phyloP scores from a whole-genome alignment of 192 early-diverging fungal species.

The Thamnidium elegans region DNA sequence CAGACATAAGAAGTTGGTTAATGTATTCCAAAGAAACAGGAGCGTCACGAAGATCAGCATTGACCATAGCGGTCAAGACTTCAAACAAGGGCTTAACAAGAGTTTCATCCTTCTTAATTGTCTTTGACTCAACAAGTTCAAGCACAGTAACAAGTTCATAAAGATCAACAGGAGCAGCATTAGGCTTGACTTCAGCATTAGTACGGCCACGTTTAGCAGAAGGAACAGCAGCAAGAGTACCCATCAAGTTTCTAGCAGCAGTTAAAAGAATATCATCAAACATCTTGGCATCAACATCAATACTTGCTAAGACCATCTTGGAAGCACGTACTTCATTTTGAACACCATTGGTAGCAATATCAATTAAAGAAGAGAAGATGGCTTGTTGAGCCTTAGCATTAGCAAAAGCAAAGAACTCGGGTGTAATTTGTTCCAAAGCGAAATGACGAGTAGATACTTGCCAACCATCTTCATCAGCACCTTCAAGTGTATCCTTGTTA shows the following conservation, averaged over 20 bases:
- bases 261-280: conserved; percentile 8
- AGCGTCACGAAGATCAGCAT: conserved; percentile 41
- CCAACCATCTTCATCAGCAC: conserved; percentile 44
- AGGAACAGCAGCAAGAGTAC: background rate
- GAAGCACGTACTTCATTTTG: conserved; percentile 47
- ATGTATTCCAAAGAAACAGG: conserved; percentile 77
- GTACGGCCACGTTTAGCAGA: conserved; percentile 20
- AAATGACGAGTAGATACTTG: conserved; percentile 43
- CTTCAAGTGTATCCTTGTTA: conserved; percentile 31
- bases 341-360: conserved; percentile 50
- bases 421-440: conserved; percentile 45
- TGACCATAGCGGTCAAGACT: conserved; percentile 62
- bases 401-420: conserved; percentile 39
- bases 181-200: background rate
- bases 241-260: conserved; percentile 10
- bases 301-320: conserved; percentile 44
- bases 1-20: conserved; percentile 80
- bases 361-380: conserved; percentile 50
- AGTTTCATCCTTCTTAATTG: conserved; percentile 44
- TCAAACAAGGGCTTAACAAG: conserved; percentile 72
- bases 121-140: conserved; percentile 73
- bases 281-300: conserved; percentile 32
- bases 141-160: conserved; percentile 64
- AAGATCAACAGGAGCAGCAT: conserved; percentile 30
- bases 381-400: conserved; percentile 38